Evolutionary conservation across 257 asterid species (phyloP), one percentile per base, ranked within the genome.

Genomic region (Rauvolfia tetraphylla): DNA sequence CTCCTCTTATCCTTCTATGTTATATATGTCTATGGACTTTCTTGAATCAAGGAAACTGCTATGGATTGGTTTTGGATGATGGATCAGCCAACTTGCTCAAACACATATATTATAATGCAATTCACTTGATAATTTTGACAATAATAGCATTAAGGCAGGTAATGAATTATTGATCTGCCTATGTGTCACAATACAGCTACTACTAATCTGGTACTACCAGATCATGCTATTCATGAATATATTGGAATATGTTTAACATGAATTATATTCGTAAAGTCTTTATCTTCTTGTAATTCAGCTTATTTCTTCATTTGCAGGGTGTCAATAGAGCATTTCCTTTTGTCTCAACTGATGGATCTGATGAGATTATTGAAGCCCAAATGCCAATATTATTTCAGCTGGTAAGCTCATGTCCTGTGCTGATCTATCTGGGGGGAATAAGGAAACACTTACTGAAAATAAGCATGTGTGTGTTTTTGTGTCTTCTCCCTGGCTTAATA

Each of bases 321-420:
- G 96, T 95, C 53, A 95, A 95, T 78, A 87, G 98, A 76, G 98
- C 98, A 76, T 95, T 95, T 85, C 98, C 98, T 25, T 95, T 79
- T 83, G 97, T 95, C 49, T 85, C 97, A 48, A 86, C 89, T 79
- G 88, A 88, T 58, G 97, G 87, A 90, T 92, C 92, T 54, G 98
- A 95, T 79, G 96, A 87, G 73, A 85, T 91, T 46, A 78, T 93
- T 75, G 93, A 93, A 84, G 88, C 85, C 84, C 99, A 95, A 83
- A 93, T 98, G 9, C 99, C 95, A 0, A 59, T 93, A 74, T 82
- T 93, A 84, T 95, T 95, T 91, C 94, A 93, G 89, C 90, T 95
- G 89, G 99, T 93, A 90, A 31, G 81, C 61, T 65, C 65, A 29
- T 74, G 25, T 48, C 27, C 38, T 25, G 5, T 53, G 27, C 22